Evolutionary conservation across 2,329 filamentous ascomycete genomes (phyloP).

Genomic region (Aspergillus versicolor): DNA sequence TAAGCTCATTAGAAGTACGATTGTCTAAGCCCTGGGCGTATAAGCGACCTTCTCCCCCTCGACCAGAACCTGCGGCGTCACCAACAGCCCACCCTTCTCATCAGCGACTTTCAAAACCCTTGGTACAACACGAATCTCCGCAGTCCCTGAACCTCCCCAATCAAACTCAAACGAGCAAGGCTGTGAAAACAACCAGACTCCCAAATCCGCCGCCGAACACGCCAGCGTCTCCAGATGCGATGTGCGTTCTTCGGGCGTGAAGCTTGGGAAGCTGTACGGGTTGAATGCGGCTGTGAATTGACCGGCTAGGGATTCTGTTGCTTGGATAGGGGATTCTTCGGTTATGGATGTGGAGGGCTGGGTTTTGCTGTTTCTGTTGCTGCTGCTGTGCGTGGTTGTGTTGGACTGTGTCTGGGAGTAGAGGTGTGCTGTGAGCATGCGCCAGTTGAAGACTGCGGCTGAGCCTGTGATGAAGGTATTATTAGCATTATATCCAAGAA

Average conservation of each 20-base stretch:
- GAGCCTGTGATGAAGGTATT: constrained; percentile 5
- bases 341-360: no score
- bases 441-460: constrained; percentile 27
- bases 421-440: constrained; percentile 28
- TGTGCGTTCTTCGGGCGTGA: constrained; percentile 15
- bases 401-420: neutral
- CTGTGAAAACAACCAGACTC: constrained; percentile 28
- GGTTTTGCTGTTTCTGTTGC: no score
- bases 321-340: neutral
- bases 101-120: constrained; percentile 22
- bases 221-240: constrained; percentile 22
- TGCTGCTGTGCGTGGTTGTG: neutral
- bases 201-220: constrained; percentile 21
- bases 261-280: constrained; percentile 17
- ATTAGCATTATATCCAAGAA: neutral
- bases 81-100: constrained; percentile 21
- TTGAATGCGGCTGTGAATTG: constrained; percentile 22
- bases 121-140: constrained; percentile 15
- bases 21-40: no score
- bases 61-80: constrained; percentile 14
- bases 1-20: no score
- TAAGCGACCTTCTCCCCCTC: constrained; percentile 4
- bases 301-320: constrained; percentile 8
- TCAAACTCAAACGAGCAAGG: constrained; percentile 25
- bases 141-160: constrained; percentile 6